Evolutionary conservation across 352 stramenopile genomes (phyloP).

Genomic region (Phytopythium ostracodes): DNA sequence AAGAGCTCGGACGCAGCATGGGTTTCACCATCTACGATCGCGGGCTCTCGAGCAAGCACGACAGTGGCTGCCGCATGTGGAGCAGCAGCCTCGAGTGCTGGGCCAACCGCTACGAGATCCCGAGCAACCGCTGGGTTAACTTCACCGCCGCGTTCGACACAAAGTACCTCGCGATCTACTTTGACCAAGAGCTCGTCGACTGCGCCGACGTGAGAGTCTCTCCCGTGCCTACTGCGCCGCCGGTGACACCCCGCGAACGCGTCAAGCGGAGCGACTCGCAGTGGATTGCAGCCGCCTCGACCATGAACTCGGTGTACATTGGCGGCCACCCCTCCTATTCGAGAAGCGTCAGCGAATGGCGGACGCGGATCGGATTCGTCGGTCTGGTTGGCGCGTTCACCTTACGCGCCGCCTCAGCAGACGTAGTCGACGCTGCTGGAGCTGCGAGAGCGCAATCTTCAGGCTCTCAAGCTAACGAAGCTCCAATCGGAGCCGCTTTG

Average conservation of each 20-base stretch:
- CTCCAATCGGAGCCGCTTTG: background rate
- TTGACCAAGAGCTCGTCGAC: constrained; percentile 44
- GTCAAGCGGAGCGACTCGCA: constrained; percentile 10
- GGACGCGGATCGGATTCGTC: constrained; percentile 44
- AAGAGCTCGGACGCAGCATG: constrained; percentile 16
- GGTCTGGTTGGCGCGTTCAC: constrained; percentile 33
- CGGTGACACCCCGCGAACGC: constrained; percentile 10
- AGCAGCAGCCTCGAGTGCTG: constrained; percentile 42
- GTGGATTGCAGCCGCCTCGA: constrained; percentile 22
- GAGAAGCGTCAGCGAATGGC: constrained; percentile 42
- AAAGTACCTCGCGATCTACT: constrained; percentile 37
- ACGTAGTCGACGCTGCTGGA: background rate
- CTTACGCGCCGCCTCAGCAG: background rate
- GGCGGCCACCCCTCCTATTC: constrained; percentile 49
- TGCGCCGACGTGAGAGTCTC: constrained; percentile 23
- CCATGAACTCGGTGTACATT: constrained; percentile 41
- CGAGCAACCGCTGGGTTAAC: constrained; percentile 45
- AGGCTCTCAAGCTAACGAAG: background rate
- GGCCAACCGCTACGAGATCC: constrained; percentile 43
- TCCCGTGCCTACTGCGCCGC: background rate
- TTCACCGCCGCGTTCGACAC: constrained; percentile 47
- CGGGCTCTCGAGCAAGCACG: constrained; percentile 12
- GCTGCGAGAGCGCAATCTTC: background rate
- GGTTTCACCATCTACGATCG: constrained; percentile 55
- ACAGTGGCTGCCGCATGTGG: constrained; percentile 41